Evolutionary conservation across 2,329 filamentous ascomycete species (phyloP).

Genomic region (Talaromyces sp.): DNA sequence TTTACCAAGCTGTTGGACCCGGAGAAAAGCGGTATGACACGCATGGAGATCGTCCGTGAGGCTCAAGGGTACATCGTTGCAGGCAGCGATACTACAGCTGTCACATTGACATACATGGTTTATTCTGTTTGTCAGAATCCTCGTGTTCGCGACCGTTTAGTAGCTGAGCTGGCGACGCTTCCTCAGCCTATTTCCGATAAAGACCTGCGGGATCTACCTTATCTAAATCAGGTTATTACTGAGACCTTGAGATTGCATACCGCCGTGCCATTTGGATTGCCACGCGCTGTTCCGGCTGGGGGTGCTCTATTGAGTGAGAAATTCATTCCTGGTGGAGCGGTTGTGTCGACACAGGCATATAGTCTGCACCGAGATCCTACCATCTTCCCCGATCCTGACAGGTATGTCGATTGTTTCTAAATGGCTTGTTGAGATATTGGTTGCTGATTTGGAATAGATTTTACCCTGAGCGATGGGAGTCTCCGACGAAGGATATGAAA

Average conservation of each 20-base stretch:
- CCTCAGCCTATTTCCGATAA: conserved; percentile 28
- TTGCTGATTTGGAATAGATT: conserved; percentile 16
- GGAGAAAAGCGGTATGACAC: conserved; percentile 28
- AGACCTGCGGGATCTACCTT: conserved; percentile 48
- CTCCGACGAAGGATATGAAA: conserved; percentile 45
- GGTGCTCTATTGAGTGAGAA: conserved; percentile 45
- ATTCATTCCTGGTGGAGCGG: conserved; percentile 55
- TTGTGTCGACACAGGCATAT: conserved; percentile 58
- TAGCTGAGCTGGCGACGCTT: conserved; percentile 22
- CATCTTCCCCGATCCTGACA: conserved; percentile 54
- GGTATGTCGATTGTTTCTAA: conserved; percentile 37
- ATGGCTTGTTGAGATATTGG: conserved; percentile 23
- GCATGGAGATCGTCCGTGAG: conserved; percentile 43
- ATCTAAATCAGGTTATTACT: conserved; percentile 31
- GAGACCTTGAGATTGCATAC: conserved; percentile 46
- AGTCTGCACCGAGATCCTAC: conserved; percentile 57
- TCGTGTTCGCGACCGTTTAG: conserved; percentile 18
- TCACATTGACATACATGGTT: conserved; percentile 51
- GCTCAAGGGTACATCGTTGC: conserved; percentile 53
- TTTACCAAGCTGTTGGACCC: conserved; percentile 32
- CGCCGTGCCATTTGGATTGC: conserved; percentile 37
- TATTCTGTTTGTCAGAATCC: conserved; percentile 25
- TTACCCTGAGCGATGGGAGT: conserved; percentile 30
- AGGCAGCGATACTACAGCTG: conserved; percentile 57
- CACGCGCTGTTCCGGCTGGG: conserved; percentile 42